Percentiles rank a stretch among this genome's conserved stretches.
These are phyloP conservation scores for Inonotus obliquus DNA, from an alignment of 1,284 basidiomycete species.

Conservation along the genomic window DNA sequence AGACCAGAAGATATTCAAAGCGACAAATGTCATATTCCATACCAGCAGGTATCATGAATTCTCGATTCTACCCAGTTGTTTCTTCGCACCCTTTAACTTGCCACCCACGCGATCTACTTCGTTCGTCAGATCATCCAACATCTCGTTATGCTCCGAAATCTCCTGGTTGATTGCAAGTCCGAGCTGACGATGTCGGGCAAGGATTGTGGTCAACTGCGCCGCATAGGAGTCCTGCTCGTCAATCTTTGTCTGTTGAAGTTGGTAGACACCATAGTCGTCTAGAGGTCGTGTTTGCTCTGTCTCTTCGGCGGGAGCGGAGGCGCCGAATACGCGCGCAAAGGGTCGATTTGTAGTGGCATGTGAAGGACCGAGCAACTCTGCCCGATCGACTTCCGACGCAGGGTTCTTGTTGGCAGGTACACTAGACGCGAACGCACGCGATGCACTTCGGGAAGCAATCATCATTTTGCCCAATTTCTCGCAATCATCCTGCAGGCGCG, in stretches of 20 bases:
- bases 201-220: constrained; percentile 70
- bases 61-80: constrained; percentile 73
- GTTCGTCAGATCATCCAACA: constrained; percentile 74
- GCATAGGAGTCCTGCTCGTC: constrained; percentile 83
- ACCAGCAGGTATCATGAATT: neutral
- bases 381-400: constrained; percentile 56
- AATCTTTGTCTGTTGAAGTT: constrained; percentile 78
- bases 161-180: constrained; percentile 87
- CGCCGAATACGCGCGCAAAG: constrained; percentile 78
- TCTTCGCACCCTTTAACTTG: constrained; percentile 77
- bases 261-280: constrained; percentile 76
- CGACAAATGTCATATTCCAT: neutral
- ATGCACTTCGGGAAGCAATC: constrained; percentile 57
- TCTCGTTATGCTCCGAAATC: constrained; percentile 80
- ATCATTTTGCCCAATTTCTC: constrained; percentile 79
- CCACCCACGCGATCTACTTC: constrained; percentile 72
- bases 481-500: constrained; percentile 79
- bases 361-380: constrained; percentile 46
- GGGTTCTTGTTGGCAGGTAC: constrained; percentile 33
- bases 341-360: constrained; percentile 37
- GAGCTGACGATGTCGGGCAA: constrained; percentile 83
- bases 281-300: constrained; percentile 83
- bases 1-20: neutral
- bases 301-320: constrained; percentile 59
- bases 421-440: constrained; percentile 36